These are phyloP conservation scores for Mycena galericulata DNA, from an alignment of 768 basidiomycete species.

Conservation along the genomic window DNA sequence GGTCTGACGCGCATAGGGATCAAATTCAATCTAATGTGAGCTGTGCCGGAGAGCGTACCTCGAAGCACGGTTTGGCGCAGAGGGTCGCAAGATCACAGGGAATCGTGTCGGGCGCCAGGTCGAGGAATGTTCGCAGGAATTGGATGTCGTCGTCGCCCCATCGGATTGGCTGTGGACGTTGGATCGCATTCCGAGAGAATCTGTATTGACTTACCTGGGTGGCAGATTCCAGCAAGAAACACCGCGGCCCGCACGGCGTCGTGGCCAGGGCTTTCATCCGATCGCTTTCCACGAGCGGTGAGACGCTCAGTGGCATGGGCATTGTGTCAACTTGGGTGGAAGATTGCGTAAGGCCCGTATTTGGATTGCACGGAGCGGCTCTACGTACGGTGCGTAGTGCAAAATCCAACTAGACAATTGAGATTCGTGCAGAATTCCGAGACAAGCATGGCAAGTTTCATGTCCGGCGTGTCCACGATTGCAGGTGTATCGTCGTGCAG, in stretches of 20 bases:
- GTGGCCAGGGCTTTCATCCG: conserved; percentile 32
- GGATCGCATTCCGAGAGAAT: no score
- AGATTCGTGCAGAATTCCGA: conserved; percentile 64
- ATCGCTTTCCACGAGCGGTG: conserved; percentile 34
- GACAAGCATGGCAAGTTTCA: conserved; percentile 47
- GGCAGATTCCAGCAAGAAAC: conserved; percentile 43
- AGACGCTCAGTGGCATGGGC: conserved; percentile 42
- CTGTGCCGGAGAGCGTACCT: conserved; percentile 51
- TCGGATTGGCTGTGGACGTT: conserved; percentile 33
- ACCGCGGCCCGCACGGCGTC: conserved; percentile 47
- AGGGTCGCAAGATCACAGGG: conserved; percentile 69
- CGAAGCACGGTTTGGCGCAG: conserved; percentile 68
- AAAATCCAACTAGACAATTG: conserved; percentile 64
- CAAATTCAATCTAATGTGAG: background rate
- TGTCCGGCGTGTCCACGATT: conserved; percentile 17
- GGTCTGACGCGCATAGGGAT: background rate
- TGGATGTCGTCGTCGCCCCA: conserved; percentile 57
- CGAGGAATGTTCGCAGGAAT: conserved; percentile 52
- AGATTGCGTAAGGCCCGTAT: no score
- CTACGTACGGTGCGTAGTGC: conserved; percentile 62
- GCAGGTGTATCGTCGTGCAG: conserved; percentile 12
- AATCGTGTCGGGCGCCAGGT: conserved; percentile 56
- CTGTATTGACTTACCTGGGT: background rate
- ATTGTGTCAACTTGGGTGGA: conserved; percentile 40
- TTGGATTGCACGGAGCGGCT: no score